phyloP scores from a whole-genome alignment of 805 yeast species.

The Lipomyces lipofer region DNA sequence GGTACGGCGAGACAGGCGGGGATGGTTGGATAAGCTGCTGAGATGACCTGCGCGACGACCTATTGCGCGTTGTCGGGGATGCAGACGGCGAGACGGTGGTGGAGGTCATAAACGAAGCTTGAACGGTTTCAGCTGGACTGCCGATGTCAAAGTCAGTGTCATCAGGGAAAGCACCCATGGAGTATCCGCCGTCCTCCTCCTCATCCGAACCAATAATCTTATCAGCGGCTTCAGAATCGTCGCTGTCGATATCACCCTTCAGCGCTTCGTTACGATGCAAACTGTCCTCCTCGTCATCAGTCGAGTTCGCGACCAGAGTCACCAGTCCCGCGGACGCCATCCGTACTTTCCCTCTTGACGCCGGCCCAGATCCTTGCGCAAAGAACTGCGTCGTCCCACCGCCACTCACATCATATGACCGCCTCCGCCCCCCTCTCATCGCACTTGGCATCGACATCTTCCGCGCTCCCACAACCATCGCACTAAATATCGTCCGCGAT shows the following conservation, averaged over 20 bases:
- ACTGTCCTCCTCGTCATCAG: slow-evolving; percentile 2
- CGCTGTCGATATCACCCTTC: slow-evolving; percentile 1
- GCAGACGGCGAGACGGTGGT: slow-evolving; percentile 3
- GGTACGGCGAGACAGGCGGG: slow-evolving; percentile 8
- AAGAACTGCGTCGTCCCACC: neutral
- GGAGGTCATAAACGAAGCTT: neutral
- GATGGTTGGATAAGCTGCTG: neutral
- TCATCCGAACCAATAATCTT: slow-evolving; percentile 11
- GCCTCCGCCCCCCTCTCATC: neutral
- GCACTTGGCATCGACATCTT: neutral
- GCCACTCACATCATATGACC: neutral
- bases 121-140: slow-evolving; percentile 12
- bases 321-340: neutral
- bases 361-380: neutral
- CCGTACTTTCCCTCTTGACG: neutral
- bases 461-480: slow-evolving; percentile 17
- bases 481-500: slow-evolving; percentile 20
- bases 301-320: neutral
- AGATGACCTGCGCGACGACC: neutral
- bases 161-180: slow-evolving; percentile 27
- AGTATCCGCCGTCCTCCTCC: slow-evolving; percentile 15
- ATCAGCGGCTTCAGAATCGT: slow-evolving; percentile 1
- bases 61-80: neutral
- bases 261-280: neutral
- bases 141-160: slow-evolving; percentile 29